Evolutionary conservation across 2,329 filamentous ascomycete genomes (phyloP).

Genomic region (Sodiomyces alkalinus): DNA sequence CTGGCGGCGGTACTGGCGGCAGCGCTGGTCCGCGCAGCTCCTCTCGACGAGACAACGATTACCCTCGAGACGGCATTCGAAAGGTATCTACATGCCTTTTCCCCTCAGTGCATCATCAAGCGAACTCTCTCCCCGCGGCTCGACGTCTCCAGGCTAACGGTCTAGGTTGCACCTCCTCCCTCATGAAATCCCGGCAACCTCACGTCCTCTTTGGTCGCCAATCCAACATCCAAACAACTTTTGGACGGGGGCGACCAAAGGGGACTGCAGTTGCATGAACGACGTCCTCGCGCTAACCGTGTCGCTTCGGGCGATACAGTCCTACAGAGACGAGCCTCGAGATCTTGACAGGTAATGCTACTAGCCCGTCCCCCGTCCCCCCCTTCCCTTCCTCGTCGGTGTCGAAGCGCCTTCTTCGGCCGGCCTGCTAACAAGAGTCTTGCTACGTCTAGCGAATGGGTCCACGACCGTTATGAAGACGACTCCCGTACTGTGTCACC

Average conservation of each 20-base stretch:
- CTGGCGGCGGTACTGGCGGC: not conserved
- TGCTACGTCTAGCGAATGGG: conserved; percentile 56
- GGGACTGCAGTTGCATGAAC: no score
- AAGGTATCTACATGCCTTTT: conserved; percentile 43
- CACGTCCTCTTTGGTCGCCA: no score
- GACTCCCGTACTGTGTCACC: conserved; percentile 30
- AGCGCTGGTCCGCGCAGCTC: conserved; percentile 1
- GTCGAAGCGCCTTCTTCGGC: no score
- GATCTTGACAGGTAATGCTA: conserved; percentile 57
- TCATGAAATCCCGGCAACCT: no score
- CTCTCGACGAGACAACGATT: conserved; percentile 21
- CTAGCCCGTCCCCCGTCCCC: not conserved
- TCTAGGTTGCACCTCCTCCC: conserved; percentile 8
- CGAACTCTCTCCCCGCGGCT: not conserved
- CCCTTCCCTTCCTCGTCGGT: no score
- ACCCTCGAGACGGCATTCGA: conserved; percentile 74
- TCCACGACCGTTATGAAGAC: conserved; percentile 80
- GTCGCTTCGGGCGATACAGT: conserved; percentile 32
- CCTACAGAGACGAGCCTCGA: conserved; percentile 45
- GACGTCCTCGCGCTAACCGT: no score
- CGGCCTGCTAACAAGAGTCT: not conserved
- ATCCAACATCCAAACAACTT: no score
- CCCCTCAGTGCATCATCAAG: not conserved
- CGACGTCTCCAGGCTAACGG: not conserved
- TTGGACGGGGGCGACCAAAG: no score